Conservation (phyloP, 2,329 filamentous ascomycete species). For the Venturia nashicola region DNA sequence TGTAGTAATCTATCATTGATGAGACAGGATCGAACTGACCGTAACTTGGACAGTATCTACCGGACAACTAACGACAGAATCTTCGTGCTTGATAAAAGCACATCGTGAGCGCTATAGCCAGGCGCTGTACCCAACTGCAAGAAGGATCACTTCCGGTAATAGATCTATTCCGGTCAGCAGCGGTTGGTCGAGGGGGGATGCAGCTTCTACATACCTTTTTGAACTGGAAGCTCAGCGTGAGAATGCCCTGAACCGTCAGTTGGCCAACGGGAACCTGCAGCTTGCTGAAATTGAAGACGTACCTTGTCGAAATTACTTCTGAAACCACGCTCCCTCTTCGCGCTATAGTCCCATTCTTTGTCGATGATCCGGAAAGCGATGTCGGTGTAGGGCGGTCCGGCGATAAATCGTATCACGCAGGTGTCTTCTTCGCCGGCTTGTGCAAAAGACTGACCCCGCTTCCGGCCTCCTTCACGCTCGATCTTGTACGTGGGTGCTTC, state of each 20-base stretch:
- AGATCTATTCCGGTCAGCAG: constrained; percentile 30
- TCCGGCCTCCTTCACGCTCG: constrained; percentile 80
- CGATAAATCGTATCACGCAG: constrained; percentile 89
- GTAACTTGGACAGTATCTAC: not conserved
- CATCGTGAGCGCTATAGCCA: not conserved
- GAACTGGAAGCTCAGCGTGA: constrained; percentile 96
- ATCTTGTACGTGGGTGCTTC: constrained; percentile 95
- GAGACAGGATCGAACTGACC: not conserved
- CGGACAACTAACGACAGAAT: not conserved
- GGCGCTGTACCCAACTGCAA: not conserved
- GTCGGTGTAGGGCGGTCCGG: constrained; percentile 91
- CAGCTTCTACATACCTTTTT: constrained; percentile 57
- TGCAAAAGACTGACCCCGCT: constrained; percentile 82
- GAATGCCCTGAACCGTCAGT: constrained; percentile 54
- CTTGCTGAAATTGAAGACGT: constrained; percentile 16
- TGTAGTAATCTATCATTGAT: not conserved
- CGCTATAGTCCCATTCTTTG: constrained; percentile 97
- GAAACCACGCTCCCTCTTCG: constrained; percentile 88
- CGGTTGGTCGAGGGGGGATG: not conserved
- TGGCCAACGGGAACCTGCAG: constrained; percentile 16
- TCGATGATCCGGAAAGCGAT: constrained; percentile 96
- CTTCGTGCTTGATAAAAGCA: not conserved
- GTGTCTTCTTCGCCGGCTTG: constrained; percentile 94
- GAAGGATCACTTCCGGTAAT: constrained; percentile 38
- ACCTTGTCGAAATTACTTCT: constrained; percentile 97